A percentile compares a stretch with the other conserved stretches of the same genome.
Conservation (phyloP, 2,329 filamentous ascomycete species). For the Leptosphaerulina australis region DNA sequence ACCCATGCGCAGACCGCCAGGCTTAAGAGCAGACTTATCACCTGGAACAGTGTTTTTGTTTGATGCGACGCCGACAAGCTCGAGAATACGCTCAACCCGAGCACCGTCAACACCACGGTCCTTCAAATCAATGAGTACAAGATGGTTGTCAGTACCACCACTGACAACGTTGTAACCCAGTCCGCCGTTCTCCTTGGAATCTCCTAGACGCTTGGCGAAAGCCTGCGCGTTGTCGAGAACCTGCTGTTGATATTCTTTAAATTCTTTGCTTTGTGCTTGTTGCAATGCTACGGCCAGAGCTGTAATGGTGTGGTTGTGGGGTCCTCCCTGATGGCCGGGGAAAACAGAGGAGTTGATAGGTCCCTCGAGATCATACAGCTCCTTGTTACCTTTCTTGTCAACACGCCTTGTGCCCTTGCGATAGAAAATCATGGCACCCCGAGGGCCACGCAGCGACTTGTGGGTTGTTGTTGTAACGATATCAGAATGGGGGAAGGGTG, state of each 20-base stretch:
- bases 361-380: conserved; percentile 91
- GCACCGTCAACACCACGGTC: conserved; percentile 87
- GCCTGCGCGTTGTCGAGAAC: conserved; percentile 94
- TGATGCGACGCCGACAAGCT: conserved; percentile 98
- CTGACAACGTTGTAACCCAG: conserved; percentile 94
- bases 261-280: conserved; percentile 88
- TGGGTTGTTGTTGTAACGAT: conserved; percentile 98
- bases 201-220: conserved; percentile 72
- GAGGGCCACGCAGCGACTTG: conserved; percentile 96
- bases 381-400: conserved; percentile 88
- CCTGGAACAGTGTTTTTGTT: conserved; percentile 99
- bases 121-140: conserved; percentile 94
- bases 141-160: conserved; percentile 95
- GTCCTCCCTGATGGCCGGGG: conserved; percentile 97
- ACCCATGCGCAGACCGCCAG: conserved; percentile 92
- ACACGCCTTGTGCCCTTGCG: conserved; percentile 92
- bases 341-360: conserved; percentile 99
- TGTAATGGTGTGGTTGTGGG: conserved; percentile 99
- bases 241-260: conserved; percentile 91
- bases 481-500: conserved; percentile 90
- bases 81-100: conserved; percentile 91
- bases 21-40: conserved; percentile 95
- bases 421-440: conserved; percentile 99
- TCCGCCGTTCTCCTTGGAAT: conserved; percentile 71
- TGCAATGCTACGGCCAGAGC: conserved; percentile 93